Evolutionary conservation across 306 rosid species (phyloP), one percentile per base, ranked within the genome.

Genomic region (Rubus idaeus): DNA sequence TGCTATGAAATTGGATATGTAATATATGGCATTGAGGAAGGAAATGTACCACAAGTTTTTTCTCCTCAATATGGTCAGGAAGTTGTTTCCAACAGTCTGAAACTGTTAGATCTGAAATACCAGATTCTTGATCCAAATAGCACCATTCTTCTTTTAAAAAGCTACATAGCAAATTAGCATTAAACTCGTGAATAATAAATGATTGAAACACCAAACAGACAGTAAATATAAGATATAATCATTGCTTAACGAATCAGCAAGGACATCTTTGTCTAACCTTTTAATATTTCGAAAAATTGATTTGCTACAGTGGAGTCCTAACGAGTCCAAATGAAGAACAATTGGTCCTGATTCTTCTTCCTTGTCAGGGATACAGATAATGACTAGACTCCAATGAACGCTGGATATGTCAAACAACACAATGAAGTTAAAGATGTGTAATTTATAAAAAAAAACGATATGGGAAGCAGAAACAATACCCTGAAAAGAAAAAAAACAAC

Each of bases 351-450:
- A 87, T 74, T 88, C 94, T 75, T 92, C 91, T 78, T 88, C 89
- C 88, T 89, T 87, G 79, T 89, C 89, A 20, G 99, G 99, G 72
- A 87, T 83, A 77, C 99, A 92, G 51, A 95, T 89, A 79, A 95
- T 95, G 80, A 84, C 92, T 86, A 95, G 88, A 89, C 99, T 95
- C 99, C 99, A 95, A 57, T 95, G 99, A 64, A 81, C 82, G 77
- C 99, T 95, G 89, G 60, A 82, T 47, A 70, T 23, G 75, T 39
- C 17, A 73, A 84, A 85, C 62, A 86, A 64, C 84, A 78, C 18
- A 65, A 55, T 39, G 40, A 74, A 72, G 83, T 67, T 79, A 58
- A 81, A 81, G 56, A 42, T 5, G 10, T 64, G 40, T 18, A 20
- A 20, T n/a, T n/a, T 50, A 45, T 17, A 63, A 37, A 75, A 49